phyloP scores from a whole-genome alignment of 2,329 filamentous ascomycete genomes.

The Fusarium continuum region DNA sequence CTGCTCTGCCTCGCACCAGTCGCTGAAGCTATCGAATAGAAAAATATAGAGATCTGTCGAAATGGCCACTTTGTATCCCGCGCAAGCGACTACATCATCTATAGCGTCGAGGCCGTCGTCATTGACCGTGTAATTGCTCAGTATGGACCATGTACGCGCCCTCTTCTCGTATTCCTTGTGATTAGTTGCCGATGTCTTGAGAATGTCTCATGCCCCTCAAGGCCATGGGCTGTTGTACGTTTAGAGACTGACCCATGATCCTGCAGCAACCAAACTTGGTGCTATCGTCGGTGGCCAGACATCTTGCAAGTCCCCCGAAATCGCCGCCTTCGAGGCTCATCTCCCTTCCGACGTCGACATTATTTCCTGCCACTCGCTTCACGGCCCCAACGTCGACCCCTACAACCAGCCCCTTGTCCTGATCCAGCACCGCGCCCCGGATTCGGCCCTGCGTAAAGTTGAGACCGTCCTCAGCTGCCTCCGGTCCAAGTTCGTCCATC shows the following conservation, averaged over 20 bases:
- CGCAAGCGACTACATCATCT: conserved; percentile 98
- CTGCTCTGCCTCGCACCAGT: conserved; percentile 39
- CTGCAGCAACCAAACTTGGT: conserved; percentile 86
- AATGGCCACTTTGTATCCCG: conserved; percentile 97
- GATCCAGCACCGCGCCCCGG: conserved; percentile 89
- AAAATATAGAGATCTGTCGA: conserved; percentile 84
- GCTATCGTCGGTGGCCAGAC: conserved; percentile 98
- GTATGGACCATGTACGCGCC: conserved; percentile 84
- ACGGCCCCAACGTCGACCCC: conserved; percentile 89
- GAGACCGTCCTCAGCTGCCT: conserved; percentile 85
- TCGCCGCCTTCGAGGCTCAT: conserved; percentile 89
- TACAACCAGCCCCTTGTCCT: conserved; percentile 90
- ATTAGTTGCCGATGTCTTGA: conserved; percentile 19
- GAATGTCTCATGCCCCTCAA: neutral
- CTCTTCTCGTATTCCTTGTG: conserved; percentile 20
- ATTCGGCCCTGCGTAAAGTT: conserved; percentile 79
- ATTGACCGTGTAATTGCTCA: conserved; percentile 87
- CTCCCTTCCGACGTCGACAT: conserved; percentile 91
- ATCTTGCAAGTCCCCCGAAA: conserved; percentile 97
- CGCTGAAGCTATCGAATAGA: conserved; percentile 67
- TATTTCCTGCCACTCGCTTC: conserved; percentile 94
- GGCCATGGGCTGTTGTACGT: neutral
- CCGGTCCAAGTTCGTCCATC: conserved; percentile 84
- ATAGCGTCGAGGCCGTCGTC: conserved; percentile 93
- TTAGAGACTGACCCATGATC: conserved; percentile 13